phyloP scores from a whole-genome alignment of 1,284 basidiomycete species.

The Prillingera fragicola region DNA sequence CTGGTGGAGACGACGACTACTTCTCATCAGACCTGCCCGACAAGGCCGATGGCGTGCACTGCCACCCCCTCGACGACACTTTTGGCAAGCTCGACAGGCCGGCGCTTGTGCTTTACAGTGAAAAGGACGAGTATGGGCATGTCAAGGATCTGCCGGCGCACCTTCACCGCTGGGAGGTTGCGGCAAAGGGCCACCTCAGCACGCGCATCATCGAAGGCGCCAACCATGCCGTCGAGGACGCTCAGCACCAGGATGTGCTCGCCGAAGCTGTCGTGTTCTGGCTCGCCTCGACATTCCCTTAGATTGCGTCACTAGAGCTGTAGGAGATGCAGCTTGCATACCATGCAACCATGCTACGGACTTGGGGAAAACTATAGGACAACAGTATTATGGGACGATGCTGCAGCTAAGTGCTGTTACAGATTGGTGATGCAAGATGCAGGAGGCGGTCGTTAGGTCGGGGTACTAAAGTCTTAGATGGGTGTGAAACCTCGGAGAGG shows the following conservation, averaged over 20 bases:
- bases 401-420: too few relatives aligned
- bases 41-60: conserved; percentile 14
- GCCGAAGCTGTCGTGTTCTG: conserved; percentile 28
- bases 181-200: conserved; percentile 22
- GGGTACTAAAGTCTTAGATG: too few relatives aligned
- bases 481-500: conserved; percentile 15
- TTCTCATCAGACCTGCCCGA: conserved; percentile 44
- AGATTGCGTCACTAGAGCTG: too few relatives aligned
- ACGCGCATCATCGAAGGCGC: conserved; percentile 33
- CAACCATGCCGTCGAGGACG: conserved; percentile 38
- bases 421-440: too few relatives aligned
- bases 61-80: conserved; percentile 38
- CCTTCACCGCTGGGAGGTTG: conserved; percentile 30
- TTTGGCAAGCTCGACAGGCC: conserved; percentile 41
- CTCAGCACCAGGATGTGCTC: conserved; percentile 24
- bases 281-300: conserved; percentile 20
- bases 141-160: conserved; percentile 12
- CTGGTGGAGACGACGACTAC: conserved; percentile 48
- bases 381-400: too few relatives aligned
- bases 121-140: conserved; percentile 37
- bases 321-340: too few relatives aligned
- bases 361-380: too few relatives aligned
- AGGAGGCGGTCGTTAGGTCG: too few relatives aligned
- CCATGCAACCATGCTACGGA: too few relatives aligned
- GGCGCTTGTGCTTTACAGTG: conserved; percentile 36